phyloP scores from a whole-genome alignment of 2,329 filamentous ascomycete species.

The Arthrobotrys iridis region DNA sequence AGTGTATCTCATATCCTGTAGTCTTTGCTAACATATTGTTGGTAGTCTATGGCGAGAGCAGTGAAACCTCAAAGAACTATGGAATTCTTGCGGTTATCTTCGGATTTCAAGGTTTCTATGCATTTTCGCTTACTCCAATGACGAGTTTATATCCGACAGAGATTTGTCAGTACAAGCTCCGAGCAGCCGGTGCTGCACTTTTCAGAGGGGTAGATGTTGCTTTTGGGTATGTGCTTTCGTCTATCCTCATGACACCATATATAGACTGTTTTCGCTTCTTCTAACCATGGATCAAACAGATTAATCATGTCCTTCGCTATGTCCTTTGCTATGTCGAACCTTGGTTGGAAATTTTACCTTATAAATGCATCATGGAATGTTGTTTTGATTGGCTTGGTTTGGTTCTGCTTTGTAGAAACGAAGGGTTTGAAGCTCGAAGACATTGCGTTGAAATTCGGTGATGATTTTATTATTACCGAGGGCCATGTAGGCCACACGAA shows the following conservation, averaged over 20 bases:
- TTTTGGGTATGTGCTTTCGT: conserved; percentile 57
- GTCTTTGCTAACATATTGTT: background rate
- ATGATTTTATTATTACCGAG: conserved; percentile 41
- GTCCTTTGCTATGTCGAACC: conserved; percentile 59
- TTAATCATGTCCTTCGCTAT: conserved; percentile 59
- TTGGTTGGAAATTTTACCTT: conserved; percentile 60
- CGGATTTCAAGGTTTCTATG: conserved; percentile 60
- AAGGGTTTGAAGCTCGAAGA: conserved; percentile 59
- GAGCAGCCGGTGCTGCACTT: conserved; percentile 59
- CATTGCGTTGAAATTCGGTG: conserved; percentile 58
- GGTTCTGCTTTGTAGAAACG: conserved; percentile 59
- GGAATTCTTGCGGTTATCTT: conserved; percentile 61
- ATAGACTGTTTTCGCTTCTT: conserved; percentile 3
- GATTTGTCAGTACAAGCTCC: conserved; percentile 60
- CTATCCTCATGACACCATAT: background rate
- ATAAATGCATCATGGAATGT: conserved; percentile 60
- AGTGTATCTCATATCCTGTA: background rate
- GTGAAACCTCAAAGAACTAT: conserved; percentile 62
- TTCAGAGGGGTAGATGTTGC: conserved; percentile 59
- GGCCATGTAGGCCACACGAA: background rate
- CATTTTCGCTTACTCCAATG: conserved; percentile 61
- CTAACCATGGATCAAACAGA: too few species aligned
- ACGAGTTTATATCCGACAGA: conserved; percentile 60
- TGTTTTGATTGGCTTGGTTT: conserved; percentile 57
- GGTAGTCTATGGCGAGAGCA: conserved; percentile 60